Base-by-base conservation (phyloP, 495 filamentous ascomycete species). In the Choiromyces venosus region DNA sequence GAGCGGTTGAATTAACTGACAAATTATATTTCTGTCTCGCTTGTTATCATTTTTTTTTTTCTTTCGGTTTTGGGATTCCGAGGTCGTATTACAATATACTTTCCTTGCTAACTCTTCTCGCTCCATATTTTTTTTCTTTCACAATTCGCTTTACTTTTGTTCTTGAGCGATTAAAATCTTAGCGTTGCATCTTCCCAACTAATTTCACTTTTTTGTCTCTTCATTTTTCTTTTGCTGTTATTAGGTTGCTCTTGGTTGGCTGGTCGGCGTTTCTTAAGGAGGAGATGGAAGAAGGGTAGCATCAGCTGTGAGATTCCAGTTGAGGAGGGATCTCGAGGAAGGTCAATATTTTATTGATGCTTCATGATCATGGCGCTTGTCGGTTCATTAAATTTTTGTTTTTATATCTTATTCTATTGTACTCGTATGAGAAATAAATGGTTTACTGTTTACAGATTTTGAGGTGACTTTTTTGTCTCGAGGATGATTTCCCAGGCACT, bases 181-280 rank as follows among this genome's bases (percentile, higher is more conserved):
- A 77, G 75, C 75, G 75, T 77, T 77, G 75, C 75, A 77, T 77
- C 67, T 72, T 73, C 40, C 56, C n/a, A n/a, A 61, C 25, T 61
- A 61, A 61, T 61, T 61, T 61, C 14, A 29, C 10, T 44, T 46
- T 44, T 46, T 52, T 46, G 73, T 69, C 37, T 76, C 52, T 56
- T 40, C 52, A 66, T 61, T 69, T 65, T 68, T 38, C 56, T 66
- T 52, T 72, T 71, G 37, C 46, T 64, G 66, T 73, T 66, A 70
- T 29, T 10, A 29, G n/a, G 52, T 72, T 76, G 40, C 69, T 66
- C 29, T 19, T 67, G 46, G 64, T 68, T 38, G 25, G 65, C 68
- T 61, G 44, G 38, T 42, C 72, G 74, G 74, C 33, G 56, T 76
- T 73, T 66, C 71, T 73, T 76, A 38, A 65, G 72, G 12, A 73